These are phyloP conservation scores for Hypomyces rosellus DNA, from an alignment of 2,329 filamentous ascomycete species.

Conservation along the genomic window DNA sequence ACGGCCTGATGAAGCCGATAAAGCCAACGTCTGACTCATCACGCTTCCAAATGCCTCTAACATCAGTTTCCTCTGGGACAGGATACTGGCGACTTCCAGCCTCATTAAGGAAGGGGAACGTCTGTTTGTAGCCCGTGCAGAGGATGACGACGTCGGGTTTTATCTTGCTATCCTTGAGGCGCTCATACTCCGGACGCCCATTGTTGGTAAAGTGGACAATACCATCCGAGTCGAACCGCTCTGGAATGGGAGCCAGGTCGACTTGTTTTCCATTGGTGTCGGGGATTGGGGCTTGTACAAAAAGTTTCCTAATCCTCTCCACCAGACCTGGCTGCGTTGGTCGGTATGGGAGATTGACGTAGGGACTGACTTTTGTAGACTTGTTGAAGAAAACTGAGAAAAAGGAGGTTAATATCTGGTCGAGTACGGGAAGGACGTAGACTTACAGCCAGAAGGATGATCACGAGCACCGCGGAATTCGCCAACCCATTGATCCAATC, in stretches of 20 bases:
- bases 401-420: background rate
- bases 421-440: no score
- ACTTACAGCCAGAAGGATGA: conserved; percentile 20
- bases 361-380: conserved; percentile 30
- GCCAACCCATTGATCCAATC: conserved; percentile 37
- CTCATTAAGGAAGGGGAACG: conserved; percentile 31
- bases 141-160: conserved; percentile 37
- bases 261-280: conserved; percentile 31
- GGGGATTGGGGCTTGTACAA: conserved; percentile 29
- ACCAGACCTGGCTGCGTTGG: conserved; percentile 16
- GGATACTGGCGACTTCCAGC: conserved; percentile 25
- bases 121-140: conserved; percentile 38
- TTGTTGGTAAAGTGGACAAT: conserved; percentile 29
- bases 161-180: conserved; percentile 22
- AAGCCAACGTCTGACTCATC: conserved; percentile 34
- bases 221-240: conserved; percentile 25
- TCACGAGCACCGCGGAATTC: conserved; percentile 27
- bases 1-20: conserved; percentile 40
- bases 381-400: conserved; percentile 35
- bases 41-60: conserved; percentile 43
- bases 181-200: conserved; percentile 22
- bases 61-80: conserved; percentile 39
- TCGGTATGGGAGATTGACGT: conserved; percentile 30
- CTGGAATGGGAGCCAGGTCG: conserved; percentile 37
- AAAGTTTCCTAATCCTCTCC: conserved; percentile 23